These are phyloP conservation scores for Botryotinia convoluta DNA, from an alignment of 2,329 filamentous ascomycete species.

Conservation along the genomic window DNA sequence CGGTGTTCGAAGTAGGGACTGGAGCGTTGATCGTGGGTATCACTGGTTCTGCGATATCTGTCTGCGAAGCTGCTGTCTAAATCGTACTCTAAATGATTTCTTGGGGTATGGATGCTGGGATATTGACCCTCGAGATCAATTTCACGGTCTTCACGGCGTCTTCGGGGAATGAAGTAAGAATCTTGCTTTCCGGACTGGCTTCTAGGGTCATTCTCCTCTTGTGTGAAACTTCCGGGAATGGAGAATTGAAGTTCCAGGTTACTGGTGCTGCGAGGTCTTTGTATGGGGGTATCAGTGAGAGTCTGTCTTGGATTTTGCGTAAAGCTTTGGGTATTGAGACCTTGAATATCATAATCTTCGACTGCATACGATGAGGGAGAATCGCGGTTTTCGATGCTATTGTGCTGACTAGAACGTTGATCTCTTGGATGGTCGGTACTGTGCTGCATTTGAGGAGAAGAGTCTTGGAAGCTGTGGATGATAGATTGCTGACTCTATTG, in stretches of 20 bases:
- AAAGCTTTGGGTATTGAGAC: background rate
- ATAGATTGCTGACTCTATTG: background rate
- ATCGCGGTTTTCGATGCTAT: fast-evolving
- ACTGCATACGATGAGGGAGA: background rate
- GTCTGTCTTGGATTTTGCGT: background rate
- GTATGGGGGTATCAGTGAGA: fast-evolving
- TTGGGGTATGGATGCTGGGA: fast-evolving
- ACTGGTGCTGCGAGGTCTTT: background rate
- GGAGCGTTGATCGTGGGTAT: background rate
- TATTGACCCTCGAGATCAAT: background rate
- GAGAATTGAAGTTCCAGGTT: background rate
- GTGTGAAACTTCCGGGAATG: background rate
- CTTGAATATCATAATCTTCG: background rate
- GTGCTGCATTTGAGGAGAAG: too few relatives aligned
- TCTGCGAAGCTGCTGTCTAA: background rate
- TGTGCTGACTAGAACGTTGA: fast-evolving
- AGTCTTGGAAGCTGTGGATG: background rate
- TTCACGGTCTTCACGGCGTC: background rate
- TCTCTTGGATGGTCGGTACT: background rate
- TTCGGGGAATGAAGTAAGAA: background rate
- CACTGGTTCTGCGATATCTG: background rate
- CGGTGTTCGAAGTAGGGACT: background rate
- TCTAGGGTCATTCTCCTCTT: background rate
- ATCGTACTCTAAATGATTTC: background rate
- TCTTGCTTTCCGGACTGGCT: background rate